Base-by-base conservation (phyloP, 2,329 filamentous ascomycete genomes). In the Arthrobotrys iridis region DNA sequence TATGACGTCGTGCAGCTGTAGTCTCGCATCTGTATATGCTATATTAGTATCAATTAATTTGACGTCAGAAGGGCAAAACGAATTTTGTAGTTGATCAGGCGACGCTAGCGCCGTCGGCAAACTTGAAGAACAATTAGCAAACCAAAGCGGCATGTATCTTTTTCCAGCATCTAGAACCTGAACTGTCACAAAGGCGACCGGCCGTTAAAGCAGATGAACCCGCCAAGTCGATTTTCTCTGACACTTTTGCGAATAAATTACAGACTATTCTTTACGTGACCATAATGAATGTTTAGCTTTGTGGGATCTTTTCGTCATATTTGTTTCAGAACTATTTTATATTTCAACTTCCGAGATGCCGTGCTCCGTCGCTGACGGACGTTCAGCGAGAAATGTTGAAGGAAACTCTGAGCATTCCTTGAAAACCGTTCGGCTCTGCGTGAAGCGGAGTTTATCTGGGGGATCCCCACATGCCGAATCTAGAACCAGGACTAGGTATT, bases 401-500 rank as follows among this genome's bases (percentile, higher is more conserved):
- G 10, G 26, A 33, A n/a, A 33, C 15, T 1, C 10, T 10, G 15
- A 30, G 7, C 10, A n/a, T 20, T 33, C 26, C n/a, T 33, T 11
- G 33, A 2, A 2, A 40, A 40, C 28, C 4, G 28, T 24, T 55
- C 18, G 30, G 30, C 28, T 1, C 64, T 68, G 52, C 64, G 37
- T 11, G 52, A 68, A 2, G 6, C 10, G 33, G 7, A 3, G 13
- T 55, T 41, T 20, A 28, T n/a, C 1, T 11, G 20, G 6, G 20
- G n/a, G 41, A 45, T 41, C 52, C 40, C 52, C 64, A 68, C 64
- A 68, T 68, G 41, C 64, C 50, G 30, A 46, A 41, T 68, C 41
- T 26, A 37, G 64, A 60, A 52, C n/a, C 26, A 6, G 6, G 10
- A 33, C 46, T 5, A 46, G 22, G 7, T 8, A 43, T 2, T 10